These are phyloP conservation scores for Aspergillus affinis DNA, from an alignment of 495 filamentous ascomycete genomes.

Conservation along the genomic window DNA sequence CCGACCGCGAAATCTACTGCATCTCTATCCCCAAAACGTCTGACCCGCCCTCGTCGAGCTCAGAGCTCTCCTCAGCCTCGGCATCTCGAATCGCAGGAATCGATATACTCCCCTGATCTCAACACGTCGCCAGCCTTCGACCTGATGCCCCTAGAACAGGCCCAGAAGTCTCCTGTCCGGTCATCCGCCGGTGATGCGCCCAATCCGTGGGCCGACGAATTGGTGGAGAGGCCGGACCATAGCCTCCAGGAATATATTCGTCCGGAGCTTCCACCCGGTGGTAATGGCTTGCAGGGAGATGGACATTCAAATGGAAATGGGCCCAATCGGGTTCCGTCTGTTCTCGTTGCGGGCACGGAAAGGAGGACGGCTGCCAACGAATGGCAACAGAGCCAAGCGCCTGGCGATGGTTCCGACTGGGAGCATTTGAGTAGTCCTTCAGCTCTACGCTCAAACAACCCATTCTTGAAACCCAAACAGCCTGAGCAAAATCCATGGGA, in stretches of 20 bases:
- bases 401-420: conserved; percentile 18
- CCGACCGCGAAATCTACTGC: conserved; percentile 34
- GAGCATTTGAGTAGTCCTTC: conserved; percentile 25
- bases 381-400: conserved; percentile 18
- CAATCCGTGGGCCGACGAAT: conserved; percentile 37
- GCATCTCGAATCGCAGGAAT: conserved; percentile 35
- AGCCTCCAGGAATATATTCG: conserved; percentile 6
- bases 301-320: conserved; percentile 12
- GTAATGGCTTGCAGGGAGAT: conserved; percentile 10
- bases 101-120: conserved; percentile 44
- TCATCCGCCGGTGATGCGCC: conserved; percentile 30
- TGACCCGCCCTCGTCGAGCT: conserved; percentile 30
- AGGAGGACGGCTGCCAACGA: conserved; percentile 26
- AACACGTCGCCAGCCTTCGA: conserved; percentile 46
- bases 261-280: conserved; percentile 1
- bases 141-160: conserved; percentile 45
- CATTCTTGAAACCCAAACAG: conserved; percentile 38
- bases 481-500: conserved; percentile 26
- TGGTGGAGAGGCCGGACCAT: conserved; percentile 25
- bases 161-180: conserved; percentile 42
- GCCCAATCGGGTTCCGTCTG: conserved; percentile 23
- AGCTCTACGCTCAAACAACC: conserved; percentile 44
- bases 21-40: conserved; percentile 29
- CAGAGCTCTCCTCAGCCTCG: conserved; percentile 30
- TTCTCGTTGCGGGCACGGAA: conserved; percentile 29